phyloP scores from a whole-genome alignment of 495 filamentous ascomycete species.

The Penicillium verhagenii region DNA sequence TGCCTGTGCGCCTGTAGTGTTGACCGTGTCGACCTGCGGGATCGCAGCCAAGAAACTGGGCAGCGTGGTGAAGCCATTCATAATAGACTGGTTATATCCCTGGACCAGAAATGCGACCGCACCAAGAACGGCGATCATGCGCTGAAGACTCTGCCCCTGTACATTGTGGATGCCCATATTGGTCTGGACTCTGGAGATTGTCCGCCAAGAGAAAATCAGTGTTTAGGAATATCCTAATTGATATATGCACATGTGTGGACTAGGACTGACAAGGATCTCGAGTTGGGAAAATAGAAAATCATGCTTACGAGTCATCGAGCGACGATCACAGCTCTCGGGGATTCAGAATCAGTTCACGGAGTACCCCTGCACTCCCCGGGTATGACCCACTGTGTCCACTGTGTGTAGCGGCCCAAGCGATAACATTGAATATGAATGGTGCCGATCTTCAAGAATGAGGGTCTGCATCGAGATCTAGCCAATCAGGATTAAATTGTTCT shows the following conservation, averaged over 20 bases:
- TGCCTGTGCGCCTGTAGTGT: conserved; percentile 7
- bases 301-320: too few species aligned
- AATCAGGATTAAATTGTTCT: not conserved
- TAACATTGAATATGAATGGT: not conserved
- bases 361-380: not conserved
- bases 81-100: conserved; percentile 22
- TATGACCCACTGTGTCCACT: not conserved
- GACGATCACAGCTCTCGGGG: too few species aligned
- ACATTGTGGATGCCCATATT: conserved; percentile 7
- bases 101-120: conserved; percentile 23
- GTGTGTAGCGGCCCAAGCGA: not conserved
- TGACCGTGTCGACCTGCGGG: conserved; percentile 12
- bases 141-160: conserved; percentile 13
- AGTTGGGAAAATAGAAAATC: too few species aligned
- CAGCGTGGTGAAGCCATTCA: conserved; percentile 19
- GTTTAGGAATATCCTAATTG: too few species aligned
- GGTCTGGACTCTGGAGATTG: too few species aligned
- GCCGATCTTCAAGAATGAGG: not conserved
- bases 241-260: too few species aligned
- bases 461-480: not conserved
- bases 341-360: too few species aligned
- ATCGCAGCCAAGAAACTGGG: conserved; percentile 12
- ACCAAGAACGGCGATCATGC: conserved; percentile 11
- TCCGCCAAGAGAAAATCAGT: not conserved
- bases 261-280: too few species aligned